These are phyloP conservation scores for Fraxinus dipetala DNA, from an alignment of 305 asterid species.

Conservation along the genomic window DNA sequence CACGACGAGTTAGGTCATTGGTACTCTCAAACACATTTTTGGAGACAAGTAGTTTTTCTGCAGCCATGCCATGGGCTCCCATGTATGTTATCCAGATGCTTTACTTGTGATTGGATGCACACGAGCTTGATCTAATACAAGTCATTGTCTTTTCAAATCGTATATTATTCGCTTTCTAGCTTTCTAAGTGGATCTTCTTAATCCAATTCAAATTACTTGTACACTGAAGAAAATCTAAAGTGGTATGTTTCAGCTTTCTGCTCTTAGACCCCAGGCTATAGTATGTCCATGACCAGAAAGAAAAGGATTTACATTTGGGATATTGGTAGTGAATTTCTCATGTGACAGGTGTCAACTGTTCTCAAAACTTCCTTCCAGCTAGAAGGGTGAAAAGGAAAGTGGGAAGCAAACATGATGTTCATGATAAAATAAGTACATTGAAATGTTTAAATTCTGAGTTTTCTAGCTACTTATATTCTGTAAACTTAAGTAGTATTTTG, in stretches of 20 bases:
- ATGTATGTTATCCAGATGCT: slow-evolving; percentile 49
- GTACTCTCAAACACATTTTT: slow-evolving; percentile 86
- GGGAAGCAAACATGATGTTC: background rate
- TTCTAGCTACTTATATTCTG: background rate
- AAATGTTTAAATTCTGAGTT: background rate
- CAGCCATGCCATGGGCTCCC: slow-evolving; percentile 98
- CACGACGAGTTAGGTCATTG: slow-evolving; percentile 86
- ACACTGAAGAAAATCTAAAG: background rate
- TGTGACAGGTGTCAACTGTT: background rate
- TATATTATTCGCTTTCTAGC: background rate
- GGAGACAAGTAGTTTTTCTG: slow-evolving; percentile 82
- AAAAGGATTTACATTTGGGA: background rate
- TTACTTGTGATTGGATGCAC: background rate
- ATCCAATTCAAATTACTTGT: slow-evolving; percentile 4
- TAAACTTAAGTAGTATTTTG: background rate
- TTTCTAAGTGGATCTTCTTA: background rate
- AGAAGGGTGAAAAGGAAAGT: background rate
- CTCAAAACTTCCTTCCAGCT: background rate
- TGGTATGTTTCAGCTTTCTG: background rate
- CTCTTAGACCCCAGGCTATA: background rate
- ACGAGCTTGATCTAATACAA: slow-evolving; percentile 13
- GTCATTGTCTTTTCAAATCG: background rate
- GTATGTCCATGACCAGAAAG: slow-evolving; percentile 1
- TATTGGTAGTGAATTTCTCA: background rate
- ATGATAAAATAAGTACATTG: background rate